Evolutionary conservation across 768 basidiomycete species (phyloP).

Genomic region (Tubosaeta sp.): DNA sequence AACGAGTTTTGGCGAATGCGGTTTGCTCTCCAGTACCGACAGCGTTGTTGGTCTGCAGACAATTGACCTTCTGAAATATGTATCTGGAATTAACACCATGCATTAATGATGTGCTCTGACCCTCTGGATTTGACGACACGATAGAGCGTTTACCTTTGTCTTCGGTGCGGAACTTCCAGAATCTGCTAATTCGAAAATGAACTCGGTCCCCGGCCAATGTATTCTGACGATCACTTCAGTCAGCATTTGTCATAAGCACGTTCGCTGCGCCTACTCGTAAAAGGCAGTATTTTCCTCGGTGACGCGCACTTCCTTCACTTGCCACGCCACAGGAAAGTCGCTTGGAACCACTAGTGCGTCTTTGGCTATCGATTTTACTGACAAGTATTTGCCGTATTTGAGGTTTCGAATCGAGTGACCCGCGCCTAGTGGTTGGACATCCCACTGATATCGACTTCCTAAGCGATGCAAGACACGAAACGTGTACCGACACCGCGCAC

Average conservation of each 20-base stretch:
- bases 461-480: neutral
- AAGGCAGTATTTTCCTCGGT: slow-evolving; percentile 26
- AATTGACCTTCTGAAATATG: slow-evolving; percentile 24
- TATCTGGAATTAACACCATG: slow-evolving; percentile 9
- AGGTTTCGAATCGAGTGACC: slow-evolving; percentile 29
- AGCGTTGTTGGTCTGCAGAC: slow-evolving; percentile 21
- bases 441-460: slow-evolving; percentile 19
- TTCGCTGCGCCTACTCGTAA: slow-evolving; percentile 18
- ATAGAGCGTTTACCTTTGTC: slow-evolving; percentile 22
- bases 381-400: slow-evolving; percentile 29
- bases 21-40: slow-evolving; percentile 29
- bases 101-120: neutral
- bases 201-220: slow-evolving; percentile 27
- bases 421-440: slow-evolving; percentile 26
- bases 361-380: slow-evolving; percentile 23
- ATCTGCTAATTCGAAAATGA: slow-evolving; percentile 24
- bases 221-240: slow-evolving; percentile 16
- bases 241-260: neutral
- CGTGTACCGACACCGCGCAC: neutral
- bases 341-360: slow-evolving; percentile 22
- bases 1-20: slow-evolving; percentile 28
- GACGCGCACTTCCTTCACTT: slow-evolving; percentile 23
- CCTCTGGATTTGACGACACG: neutral
- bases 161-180: slow-evolving; percentile 24
- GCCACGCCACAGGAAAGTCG: slow-evolving; percentile 29